Percentiles rank a stretch among this genome's conserved stretches.
Evolutionary conservation across 2,329 filamentous ascomycete species (phyloP).

Genomic region (Dactylella cylindrospora): DNA sequence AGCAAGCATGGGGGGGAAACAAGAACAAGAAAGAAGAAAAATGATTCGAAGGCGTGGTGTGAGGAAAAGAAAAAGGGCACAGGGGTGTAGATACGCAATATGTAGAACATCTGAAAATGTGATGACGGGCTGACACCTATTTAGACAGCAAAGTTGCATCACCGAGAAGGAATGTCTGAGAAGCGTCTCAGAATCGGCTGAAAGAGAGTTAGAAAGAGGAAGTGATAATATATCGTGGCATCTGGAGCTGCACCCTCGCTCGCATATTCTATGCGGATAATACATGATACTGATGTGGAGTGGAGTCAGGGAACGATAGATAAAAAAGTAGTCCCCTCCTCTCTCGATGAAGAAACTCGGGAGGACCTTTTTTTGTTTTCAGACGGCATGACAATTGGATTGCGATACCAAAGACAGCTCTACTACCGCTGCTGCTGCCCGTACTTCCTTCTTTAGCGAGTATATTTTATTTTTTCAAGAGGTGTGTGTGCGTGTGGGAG

Average conservation of each 20-base stretch:
- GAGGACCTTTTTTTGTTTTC: slow-evolving; percentile 21
- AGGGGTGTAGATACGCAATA: slow-evolving; percentile 44
- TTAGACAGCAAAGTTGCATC: neutral
- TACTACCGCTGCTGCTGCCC: slow-evolving; percentile 32
- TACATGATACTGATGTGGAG: slow-evolving; percentile 27
- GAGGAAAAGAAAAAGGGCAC: slow-evolving; percentile 28
- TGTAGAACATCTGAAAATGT: slow-evolving; percentile 44
- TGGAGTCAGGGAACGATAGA: slow-evolving; percentile 36
- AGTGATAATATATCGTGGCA: slow-evolving; percentile 42
- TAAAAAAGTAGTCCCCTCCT: too few species aligned
- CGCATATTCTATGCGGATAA: slow-evolving; percentile 37
- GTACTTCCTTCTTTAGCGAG: slow-evolving; percentile 33
- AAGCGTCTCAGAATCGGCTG: slow-evolving; percentile 39
- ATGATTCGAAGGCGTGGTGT: slow-evolving; percentile 21
- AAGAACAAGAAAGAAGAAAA: slow-evolving; percentile 3
- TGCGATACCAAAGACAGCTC: slow-evolving; percentile 15
- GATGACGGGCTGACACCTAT: slow-evolving; percentile 29
- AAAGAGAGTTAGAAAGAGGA: slow-evolving; percentile 1
- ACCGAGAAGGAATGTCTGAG: slow-evolving; percentile 34
- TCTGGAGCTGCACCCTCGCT: slow-evolving; percentile 26
- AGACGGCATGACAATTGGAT: neutral
- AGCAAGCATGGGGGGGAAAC: slow-evolving; percentile 25
- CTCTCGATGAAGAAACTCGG: slow-evolving; percentile 21
- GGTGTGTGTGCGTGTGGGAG: too few species aligned
- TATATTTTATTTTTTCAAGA: too few species aligned